Evolutionary conservation across 192 early-diverging fungal genomes (phyloP).

Genomic region (Gaertneriomyces sp.): DNA sequence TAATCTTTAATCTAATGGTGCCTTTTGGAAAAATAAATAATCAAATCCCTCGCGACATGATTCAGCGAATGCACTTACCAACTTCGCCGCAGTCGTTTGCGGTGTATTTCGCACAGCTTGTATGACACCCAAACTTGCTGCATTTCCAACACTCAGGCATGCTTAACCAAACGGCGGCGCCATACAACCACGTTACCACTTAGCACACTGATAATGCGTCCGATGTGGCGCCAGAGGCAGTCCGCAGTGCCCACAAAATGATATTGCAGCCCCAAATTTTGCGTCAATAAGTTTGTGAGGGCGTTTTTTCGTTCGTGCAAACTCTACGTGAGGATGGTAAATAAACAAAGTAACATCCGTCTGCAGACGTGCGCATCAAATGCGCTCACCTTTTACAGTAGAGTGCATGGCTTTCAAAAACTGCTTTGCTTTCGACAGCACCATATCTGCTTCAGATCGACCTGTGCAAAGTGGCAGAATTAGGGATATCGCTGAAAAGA

Average conservation of each 20-base stretch:
- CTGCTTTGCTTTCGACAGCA: constrained; percentile 6
- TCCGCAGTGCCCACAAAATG: constrained; percentile 24
- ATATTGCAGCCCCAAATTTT: constrained; percentile 5
- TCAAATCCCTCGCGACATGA: neutral
- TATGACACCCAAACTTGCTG: constrained; percentile 20
- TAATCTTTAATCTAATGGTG: constrained; percentile 19
- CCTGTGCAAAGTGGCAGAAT: neutral
- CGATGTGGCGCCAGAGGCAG: constrained; percentile 3
- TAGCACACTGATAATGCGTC: constrained; percentile 23
- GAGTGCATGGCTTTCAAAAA: constrained; percentile 18
- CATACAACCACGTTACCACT: constrained; percentile 3
- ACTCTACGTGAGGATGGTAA: constrained; percentile 6
- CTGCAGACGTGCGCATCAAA: neutral
- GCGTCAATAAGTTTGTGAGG: constrained; percentile 25
- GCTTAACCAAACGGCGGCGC: neutral
- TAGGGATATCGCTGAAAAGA: neutral
- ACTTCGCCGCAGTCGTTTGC: constrained; percentile 26
- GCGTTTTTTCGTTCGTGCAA: constrained; percentile 2
- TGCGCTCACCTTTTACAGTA: constrained; percentile 12
- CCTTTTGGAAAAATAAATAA: constrained; percentile 7
- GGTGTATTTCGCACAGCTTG: constrained; percentile 16
- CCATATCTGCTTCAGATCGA: neutral
- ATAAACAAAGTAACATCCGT: too few relatives aligned
- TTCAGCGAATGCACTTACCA: constrained; percentile 5
- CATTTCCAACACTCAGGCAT: neutral